phyloP scores from a whole-genome alignment of 2,329 filamentous ascomycete genomes.

The Lasiodiplodia gonubiensis region DNA sequence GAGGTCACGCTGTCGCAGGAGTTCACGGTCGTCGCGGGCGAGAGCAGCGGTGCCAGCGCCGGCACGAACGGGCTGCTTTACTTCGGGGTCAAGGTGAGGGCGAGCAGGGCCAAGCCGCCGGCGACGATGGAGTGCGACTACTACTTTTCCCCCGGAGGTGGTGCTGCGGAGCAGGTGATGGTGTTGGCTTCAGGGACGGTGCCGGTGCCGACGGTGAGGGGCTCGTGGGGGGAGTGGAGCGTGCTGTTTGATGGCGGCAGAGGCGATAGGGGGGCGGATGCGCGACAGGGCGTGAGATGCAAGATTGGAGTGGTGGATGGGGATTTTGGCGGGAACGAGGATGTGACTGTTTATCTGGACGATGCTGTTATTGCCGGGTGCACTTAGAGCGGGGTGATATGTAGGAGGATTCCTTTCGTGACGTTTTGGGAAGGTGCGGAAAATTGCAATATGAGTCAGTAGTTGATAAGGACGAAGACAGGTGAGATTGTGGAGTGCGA shows the following conservation, averaged over 20 bases:
- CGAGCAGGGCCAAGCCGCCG: background rate
- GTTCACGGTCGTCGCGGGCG: background rate
- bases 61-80: background rate
- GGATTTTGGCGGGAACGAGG: background rate
- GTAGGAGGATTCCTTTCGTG: background rate
- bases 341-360: background rate
- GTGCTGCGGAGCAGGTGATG: background rate
- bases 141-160: background rate
- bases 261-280: background rate
- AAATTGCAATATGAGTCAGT: background rate
- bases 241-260: background rate
- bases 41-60: too few species aligned
- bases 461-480: background rate
- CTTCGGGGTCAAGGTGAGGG: background rate
- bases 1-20: background rate
- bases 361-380: background rate
- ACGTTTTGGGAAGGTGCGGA: background rate
- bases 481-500: background rate
- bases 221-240: background rate
- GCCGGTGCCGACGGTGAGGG: background rate
- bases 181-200: background rate
- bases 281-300: background rate
- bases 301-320: background rate
- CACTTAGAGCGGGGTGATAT: background rate
- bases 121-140: background rate